Evolutionary conservation across 805 yeast genomes (phyloP), one percentile per base, ranked within the genome.

Genomic region (Candida verbasci): DNA sequence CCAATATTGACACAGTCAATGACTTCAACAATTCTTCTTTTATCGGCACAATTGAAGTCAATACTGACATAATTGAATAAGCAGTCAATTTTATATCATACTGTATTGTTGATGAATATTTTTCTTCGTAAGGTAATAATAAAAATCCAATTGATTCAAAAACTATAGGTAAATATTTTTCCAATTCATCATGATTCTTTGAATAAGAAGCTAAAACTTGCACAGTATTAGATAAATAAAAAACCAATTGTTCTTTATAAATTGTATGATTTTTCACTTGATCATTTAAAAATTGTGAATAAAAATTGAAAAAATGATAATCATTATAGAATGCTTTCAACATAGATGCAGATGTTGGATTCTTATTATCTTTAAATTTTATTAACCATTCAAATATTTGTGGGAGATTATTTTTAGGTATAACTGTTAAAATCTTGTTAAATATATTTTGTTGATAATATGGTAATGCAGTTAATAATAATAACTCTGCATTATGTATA

Each of bases 31-130:
- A 42, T 10, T 52, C 56, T 17, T 49, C 28, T 5, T 59, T 42
- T 31, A 93, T 68, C 6, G 86, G 82, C 33, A 80, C 71, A 31
- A 91, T 82, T 3, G 91, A 70, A 5, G 83, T 74, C 35, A 89
- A 63, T 2, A 91, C 96, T 0, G 91, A 76, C 17, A 91, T 55
- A 10, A 88, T 68, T 32, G 95, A 84, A 56, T 86, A 91, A 2
- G 91, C 87, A 14, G 96, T 82, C 41, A 86, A 72, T 55, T 85
- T 93, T 34, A 81, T 71, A 49, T 86, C 94, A 25, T 64, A 31
- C 5, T 40, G 38, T 24, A 54, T 44, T 5, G 58, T 41, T 16
- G 45, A 29, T 20, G 55, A 48, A 34, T 32, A 44, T 31, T 45
- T 48, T 17, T 42, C 58, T 6, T 77, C 64, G 2, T 62, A 60